phyloP scores from a whole-genome alignment of 2,329 filamentous ascomycete species.

The Coniochaeta prunicola region DNA sequence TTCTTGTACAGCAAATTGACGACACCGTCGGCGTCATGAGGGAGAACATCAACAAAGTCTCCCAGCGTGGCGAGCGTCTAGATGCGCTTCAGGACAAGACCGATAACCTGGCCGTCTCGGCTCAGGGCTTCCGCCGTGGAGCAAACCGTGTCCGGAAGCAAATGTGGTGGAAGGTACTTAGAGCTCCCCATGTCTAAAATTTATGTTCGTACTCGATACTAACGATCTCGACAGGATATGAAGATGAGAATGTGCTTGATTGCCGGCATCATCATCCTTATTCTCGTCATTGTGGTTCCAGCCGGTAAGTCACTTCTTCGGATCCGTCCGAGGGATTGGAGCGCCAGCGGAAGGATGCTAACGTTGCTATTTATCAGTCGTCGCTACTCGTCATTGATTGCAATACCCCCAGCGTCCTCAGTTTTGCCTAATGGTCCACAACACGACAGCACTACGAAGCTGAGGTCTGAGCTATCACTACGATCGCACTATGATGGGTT shows the following conservation, averaged over 20 bases:
- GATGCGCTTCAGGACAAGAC: conserved; percentile 91
- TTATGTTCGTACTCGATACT: background rate
- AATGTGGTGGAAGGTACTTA: conserved; percentile 87
- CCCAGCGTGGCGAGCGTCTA: conserved; percentile 82
- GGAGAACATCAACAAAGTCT: conserved; percentile 95
- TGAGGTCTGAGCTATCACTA: conserved; percentile 8
- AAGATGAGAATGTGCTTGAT: conserved; percentile 99
- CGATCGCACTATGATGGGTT: conserved; percentile 11
- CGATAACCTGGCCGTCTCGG: conserved; percentile 85
- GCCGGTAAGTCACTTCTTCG: conserved; percentile 54
- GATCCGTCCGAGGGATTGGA: background rate
- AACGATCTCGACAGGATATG: conserved; percentile 58
- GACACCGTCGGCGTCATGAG: conserved; percentile 92
- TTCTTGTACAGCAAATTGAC: conserved; percentile 75
- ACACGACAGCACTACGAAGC: background rate
- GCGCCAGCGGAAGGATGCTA: conserved; percentile 8
- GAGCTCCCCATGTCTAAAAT: background rate
- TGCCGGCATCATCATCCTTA: conserved; percentile 80
- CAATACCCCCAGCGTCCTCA: background rate
- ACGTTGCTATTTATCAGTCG: conserved; percentile 12
- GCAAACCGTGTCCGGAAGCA: conserved; percentile 94
- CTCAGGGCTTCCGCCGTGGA: conserved; percentile 90
- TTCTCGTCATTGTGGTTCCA: conserved; percentile 91
- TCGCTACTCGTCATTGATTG: conserved; percentile 10
- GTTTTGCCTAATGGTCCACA: background rate